These are phyloP conservation scores for Holtermanniella nyarrowii DNA, from an alignment of 768 basidiomycete genomes.

Conservation along the genomic window DNA sequence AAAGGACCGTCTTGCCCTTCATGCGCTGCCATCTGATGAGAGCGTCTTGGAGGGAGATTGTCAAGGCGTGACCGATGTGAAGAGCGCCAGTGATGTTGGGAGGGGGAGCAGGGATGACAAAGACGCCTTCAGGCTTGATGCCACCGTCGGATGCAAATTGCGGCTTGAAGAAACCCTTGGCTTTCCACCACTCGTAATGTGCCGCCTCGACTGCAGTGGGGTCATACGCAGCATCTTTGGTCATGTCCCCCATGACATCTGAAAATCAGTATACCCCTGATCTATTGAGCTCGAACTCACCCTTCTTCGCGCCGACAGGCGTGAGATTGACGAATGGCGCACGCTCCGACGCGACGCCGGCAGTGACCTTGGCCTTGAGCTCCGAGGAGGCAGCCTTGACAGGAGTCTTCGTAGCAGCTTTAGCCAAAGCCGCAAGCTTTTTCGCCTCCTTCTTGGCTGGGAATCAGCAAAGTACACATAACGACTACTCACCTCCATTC, in stretches of 20 bases:
- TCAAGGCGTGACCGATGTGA: conserved; percentile 91
- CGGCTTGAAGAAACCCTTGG: conserved; percentile 82
- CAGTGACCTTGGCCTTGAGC: conserved; percentile 40
- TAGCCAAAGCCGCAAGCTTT: conserved; percentile 42
- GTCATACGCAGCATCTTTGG: conserved; percentile 66
- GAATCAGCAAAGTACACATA: neutral
- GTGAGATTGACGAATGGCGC: conserved; percentile 68
- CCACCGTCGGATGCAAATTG: conserved; percentile 47
- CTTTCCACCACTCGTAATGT: conserved; percentile 98
- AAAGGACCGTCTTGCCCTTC: conserved; percentile 82
- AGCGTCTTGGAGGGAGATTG: conserved; percentile 79
- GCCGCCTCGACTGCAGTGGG: conserved; percentile 87
- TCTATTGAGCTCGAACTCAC: conserved; percentile 48
- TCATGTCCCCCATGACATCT: conserved; percentile 84
- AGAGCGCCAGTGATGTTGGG: conserved; percentile 94
- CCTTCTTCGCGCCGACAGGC: conserved; percentile 87
- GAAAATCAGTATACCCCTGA: no score
- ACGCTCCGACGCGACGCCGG: conserved; percentile 49
- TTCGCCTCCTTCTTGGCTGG: conserved; percentile 79
- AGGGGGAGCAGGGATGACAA: conserved; percentile 82
- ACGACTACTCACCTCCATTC: neutral
- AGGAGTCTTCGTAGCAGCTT: conserved; percentile 46
- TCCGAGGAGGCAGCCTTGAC: no score
- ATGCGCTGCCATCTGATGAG: conserved; percentile 94
- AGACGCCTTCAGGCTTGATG: conserved; percentile 55